Percentiles rank a stretch among this genome's conserved stretches.
These are phyloP conservation scores for Erythrobasidium yunnanense DNA, from an alignment of 768 basidiomycete genomes.

Conservation along the genomic window DNA sequence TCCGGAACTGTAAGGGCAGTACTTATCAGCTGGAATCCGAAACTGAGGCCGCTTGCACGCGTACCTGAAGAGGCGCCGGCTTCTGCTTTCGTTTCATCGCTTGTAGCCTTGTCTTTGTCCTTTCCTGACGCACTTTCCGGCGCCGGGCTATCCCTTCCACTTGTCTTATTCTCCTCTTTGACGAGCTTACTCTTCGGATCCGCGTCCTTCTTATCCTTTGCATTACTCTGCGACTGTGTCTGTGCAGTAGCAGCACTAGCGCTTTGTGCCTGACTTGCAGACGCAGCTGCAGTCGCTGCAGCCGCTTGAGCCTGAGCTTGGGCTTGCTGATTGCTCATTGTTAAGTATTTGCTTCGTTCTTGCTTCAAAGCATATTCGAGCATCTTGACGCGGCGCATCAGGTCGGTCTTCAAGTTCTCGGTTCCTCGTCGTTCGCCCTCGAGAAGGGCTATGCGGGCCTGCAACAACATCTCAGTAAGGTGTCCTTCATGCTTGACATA, in stretches of 20 bases:
- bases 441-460: slow-evolving; percentile 93
- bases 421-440: slow-evolving; percentile 95
- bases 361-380: slow-evolving; percentile 91
- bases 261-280: not conserved
- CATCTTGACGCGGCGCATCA: slow-evolving; percentile 97
- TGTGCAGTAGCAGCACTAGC: not conserved
- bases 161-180: not conserved
- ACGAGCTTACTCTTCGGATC: not conserved
- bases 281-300: too few species aligned
- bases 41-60: not conserved
- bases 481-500: not conserved
- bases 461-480: not conserved
- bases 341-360: slow-evolving; percentile 51
- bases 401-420: slow-evolving; percentile 90
- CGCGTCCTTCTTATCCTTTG: not conserved
- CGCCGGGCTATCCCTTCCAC: too few species aligned
- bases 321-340: not conserved
- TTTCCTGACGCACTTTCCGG: too few species aligned
- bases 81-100: too few species aligned
- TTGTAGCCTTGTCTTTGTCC: slow-evolving; percentile 25
- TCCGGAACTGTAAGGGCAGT: not conserved
- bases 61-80: too few species aligned
- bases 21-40: not conserved
- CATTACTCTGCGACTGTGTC: slow-evolving; percentile 1
- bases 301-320: not conserved